Conservation (phyloP, 1,284 basidiomycete genomes). For the Heterobasidion parviporum region DNA sequence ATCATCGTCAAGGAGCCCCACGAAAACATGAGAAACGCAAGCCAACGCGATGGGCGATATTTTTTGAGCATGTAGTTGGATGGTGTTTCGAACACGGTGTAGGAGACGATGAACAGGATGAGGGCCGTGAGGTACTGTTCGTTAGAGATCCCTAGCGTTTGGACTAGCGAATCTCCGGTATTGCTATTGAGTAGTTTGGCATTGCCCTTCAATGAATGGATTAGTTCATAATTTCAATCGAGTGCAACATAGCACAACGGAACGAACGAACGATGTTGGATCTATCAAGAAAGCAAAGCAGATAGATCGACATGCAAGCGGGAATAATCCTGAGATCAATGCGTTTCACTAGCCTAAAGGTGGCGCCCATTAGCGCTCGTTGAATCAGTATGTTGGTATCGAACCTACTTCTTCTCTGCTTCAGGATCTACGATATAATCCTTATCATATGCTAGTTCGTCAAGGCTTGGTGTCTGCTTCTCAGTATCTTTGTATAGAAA, state of each 20-base stretch:
- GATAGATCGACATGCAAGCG: conserved; percentile 25
- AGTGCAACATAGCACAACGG: background rate
- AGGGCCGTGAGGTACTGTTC: conserved; percentile 27
- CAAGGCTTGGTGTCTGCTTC: no score
- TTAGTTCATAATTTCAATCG: background rate
- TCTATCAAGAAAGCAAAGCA: conserved; percentile 28
- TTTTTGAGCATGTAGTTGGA: conserved; percentile 36
- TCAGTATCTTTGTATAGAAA: no score
- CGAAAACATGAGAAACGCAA: conserved; percentile 29
- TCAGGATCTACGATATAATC: conserved; percentile 10
- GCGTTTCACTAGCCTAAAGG: conserved; percentile 4
- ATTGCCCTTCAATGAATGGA: conserved; percentile 19
- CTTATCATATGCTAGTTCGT: no score
- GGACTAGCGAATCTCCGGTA: conserved; percentile 23
- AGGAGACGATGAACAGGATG: conserved; percentile 30
- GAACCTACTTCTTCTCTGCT: conserved; percentile 11
- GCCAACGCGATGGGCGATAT: conserved; percentile 25
- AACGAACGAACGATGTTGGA: conserved; percentile 24
- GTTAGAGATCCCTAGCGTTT: conserved; percentile 20
- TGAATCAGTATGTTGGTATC: background rate
- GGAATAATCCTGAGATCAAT: conserved; percentile 21
- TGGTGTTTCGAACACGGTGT: conserved; percentile 28
- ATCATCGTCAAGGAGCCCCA: conserved; percentile 34
- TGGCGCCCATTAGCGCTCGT: background rate
- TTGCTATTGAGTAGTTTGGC: conserved; percentile 27